These are phyloP conservation scores for Metrosideros polymorpha DNA, from an alignment of 441 rosid genomes.

Conservation along the genomic window DNA sequence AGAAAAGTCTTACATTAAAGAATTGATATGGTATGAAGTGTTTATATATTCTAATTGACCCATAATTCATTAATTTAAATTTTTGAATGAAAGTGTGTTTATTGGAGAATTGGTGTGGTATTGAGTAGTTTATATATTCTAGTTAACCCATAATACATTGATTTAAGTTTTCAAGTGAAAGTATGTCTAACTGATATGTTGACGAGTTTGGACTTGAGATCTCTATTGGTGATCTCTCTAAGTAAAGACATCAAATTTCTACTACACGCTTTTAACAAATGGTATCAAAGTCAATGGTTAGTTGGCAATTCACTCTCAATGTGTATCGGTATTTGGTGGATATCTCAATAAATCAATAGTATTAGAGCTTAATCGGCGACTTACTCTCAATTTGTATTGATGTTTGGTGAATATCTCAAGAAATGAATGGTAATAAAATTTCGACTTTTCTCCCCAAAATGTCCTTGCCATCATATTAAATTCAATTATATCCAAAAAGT, in stretches of 20 bases:
- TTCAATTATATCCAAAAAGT: not conserved
- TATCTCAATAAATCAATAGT: no score
- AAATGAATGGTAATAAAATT: not conserved
- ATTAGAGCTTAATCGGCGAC: no score
- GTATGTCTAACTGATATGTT: not conserved
- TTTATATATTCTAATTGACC: not conserved
- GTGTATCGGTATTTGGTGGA: no score
- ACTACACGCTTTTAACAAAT: not conserved
- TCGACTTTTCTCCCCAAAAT: not conserved
- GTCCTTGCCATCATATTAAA: not conserved
- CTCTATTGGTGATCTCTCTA: not conserved
- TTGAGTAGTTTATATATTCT: not conserved
- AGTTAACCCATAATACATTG: not conserved
- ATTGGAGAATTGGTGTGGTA: no score
- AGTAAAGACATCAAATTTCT: not conserved
- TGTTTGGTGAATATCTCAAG: no score
- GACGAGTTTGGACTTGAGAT: rapidly evolving
- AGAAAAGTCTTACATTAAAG: no score
- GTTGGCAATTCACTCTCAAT: no score
- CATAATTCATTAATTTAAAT: not conserved
- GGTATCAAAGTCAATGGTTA: not conserved
- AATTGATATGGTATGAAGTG: no score
- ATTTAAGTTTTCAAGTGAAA: not conserved
- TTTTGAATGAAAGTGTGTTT: not conserved
- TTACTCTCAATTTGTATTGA: no score